phyloP scores from a whole-genome alignment of 768 basidiomycete genomes.

The Rhizopogon sp. region DNA sequence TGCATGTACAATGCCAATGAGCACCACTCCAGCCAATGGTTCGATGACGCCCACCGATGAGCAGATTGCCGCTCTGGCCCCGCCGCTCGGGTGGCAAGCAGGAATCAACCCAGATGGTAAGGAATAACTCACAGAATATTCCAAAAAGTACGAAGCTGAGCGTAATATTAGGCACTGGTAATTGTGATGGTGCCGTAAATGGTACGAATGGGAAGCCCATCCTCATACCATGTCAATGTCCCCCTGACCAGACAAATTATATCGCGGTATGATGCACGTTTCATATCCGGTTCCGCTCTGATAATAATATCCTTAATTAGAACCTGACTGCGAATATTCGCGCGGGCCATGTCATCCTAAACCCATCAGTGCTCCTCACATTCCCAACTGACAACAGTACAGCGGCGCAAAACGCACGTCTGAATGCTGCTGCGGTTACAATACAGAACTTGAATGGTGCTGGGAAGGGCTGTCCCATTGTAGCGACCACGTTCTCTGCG shows the following conservation, averaged over 20 bases:
- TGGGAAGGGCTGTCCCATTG: conserved; percentile 62
- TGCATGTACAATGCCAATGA: background rate
- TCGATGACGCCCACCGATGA: conserved; percentile 14
- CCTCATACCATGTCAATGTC: conserved; percentile 32
- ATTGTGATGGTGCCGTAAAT: conserved; percentile 32
- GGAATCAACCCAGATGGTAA: conserved; percentile 58
- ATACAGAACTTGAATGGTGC: conserved; percentile 68
- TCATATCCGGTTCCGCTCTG: background rate
- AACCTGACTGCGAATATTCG: conserved; percentile 34
- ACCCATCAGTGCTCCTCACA: conserved; percentile 31
- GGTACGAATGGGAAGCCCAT: conserved; percentile 25
- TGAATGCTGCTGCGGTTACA: conserved; percentile 56
- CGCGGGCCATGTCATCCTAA: conserved; percentile 37
- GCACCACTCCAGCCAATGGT: background rate
- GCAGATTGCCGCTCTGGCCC: conserved; percentile 42
- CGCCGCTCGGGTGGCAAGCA: conserved; percentile 48
- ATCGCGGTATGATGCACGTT: conserved; percentile 13
- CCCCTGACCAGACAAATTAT: conserved; percentile 21
- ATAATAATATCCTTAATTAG: conserved; percentile 10
- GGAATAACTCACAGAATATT: conserved; percentile 9
- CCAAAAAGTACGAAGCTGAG: background rate
- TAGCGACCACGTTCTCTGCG: conserved; percentile 57
- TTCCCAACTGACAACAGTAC: conserved; percentile 41
- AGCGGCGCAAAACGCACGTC: conserved; percentile 39
- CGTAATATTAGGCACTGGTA: conserved; percentile 24